Evolutionary conservation across 2,329 filamentous ascomycete genomes (phyloP), one percentile per base, ranked within the genome.

Genomic region (Grosmannia clavigera): DNA sequence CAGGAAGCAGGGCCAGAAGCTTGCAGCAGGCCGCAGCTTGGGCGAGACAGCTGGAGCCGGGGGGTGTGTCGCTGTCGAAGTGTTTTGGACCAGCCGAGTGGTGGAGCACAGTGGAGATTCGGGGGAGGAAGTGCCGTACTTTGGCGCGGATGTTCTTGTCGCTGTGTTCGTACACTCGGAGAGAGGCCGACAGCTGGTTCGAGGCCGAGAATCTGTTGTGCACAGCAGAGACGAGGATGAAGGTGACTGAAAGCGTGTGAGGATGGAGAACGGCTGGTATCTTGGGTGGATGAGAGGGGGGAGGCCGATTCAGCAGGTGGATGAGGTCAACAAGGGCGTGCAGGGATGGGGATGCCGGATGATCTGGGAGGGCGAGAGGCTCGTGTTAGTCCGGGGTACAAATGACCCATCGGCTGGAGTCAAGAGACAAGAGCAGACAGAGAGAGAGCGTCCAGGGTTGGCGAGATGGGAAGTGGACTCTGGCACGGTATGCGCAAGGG

Each of bases 61-160:
- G 50, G 50, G 50, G 31, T 31, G 22, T 52, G 50, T 27, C 27
- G 50, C 48, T 51, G 48, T 51, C 33, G 53, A 25, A 12, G 16
- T 46, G 43, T 46, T 46, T 46, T 46, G 43, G 19, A 19, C 43
- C 43, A 46, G 43, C 43, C 43, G 19, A n/a, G 43, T 22, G 54
- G 54, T 56, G 54, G 54, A 56, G 35, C 54, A 22, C 53, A n/a
- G 54, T 56, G 54, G 54, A 56, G 35, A 40, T 43, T 56, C 38
- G 35, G 25, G 27, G 27, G 50, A 27, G 22, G 38, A 43, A 56
- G 53, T 56, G 54, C 54, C 12, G 54, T 40, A 31, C 31, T 54
- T 33, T 27, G 51, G 51, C 29, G 51, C 51, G 35, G 52, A 33
- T n/a, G 29, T 12, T n/a, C 7, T 46, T n/a, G 16, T 46, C 19